Conservation (phyloP, 108 stramenopile genomes). For the Conticribra guillardii region DNA sequence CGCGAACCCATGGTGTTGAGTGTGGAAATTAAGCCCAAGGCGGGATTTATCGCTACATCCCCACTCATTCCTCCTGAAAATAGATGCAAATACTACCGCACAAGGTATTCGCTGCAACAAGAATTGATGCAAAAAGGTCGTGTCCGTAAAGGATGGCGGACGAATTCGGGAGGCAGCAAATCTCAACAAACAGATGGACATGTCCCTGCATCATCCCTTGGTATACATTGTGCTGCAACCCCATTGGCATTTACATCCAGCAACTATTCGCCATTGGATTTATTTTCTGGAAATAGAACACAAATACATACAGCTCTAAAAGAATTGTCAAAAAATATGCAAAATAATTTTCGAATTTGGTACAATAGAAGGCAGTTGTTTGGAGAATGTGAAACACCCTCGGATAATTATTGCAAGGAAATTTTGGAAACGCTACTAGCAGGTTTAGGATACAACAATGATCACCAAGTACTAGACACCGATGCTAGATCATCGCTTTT, state of each 20-base stretch:
- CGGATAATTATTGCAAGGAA: constrained; percentile 4
- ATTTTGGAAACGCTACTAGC: constrained; percentile 11
- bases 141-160: constrained; percentile 55
- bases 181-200: no score
- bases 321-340: constrained; percentile 53
- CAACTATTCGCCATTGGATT: constrained; percentile 58
- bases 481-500: constrained; percentile 20
- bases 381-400: constrained; percentile 29
- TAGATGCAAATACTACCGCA: constrained; percentile 58
- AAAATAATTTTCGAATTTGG: constrained; percentile 71
- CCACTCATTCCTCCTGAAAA: constrained; percentile 64
- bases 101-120: constrained; percentile 63
- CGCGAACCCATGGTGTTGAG: not conserved
- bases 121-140: constrained; percentile 46
- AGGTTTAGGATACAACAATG: not conserved
- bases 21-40: constrained; percentile 82
- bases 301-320: constrained; percentile 46
- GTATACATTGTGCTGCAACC: no score
- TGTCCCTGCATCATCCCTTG: no score
- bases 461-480: not conserved
- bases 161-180: no score
- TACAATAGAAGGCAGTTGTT: constrained; percentile 42
- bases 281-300: constrained; percentile 52
- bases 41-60: constrained; percentile 69
- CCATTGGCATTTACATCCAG: constrained; percentile 32